These are phyloP conservation scores for Botrytis pseudocinerea DNA, from an alignment of 2,329 filamentous ascomycete genomes.

Conservation along the genomic window DNA sequence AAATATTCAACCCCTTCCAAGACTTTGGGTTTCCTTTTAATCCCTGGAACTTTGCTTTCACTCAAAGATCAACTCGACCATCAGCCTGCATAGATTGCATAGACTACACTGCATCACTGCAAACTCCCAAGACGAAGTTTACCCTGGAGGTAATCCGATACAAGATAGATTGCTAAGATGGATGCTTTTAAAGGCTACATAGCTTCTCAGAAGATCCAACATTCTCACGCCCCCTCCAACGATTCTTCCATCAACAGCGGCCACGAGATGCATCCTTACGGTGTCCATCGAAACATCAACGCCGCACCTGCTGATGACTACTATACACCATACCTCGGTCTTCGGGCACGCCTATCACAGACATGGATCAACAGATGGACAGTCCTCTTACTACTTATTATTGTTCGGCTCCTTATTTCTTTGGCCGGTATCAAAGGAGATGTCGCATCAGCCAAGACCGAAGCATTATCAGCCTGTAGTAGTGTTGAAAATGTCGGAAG, in stretches of 20 bases:
- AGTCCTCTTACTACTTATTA: constrained; percentile 79
- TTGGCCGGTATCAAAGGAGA: constrained; percentile 71
- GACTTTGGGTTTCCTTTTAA: not conserved
- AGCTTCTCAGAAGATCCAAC: constrained; percentile 37
- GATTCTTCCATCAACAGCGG: constrained; percentile 42
- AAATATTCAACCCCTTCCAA: not conserved
- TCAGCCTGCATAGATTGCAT: constrained; percentile 16
- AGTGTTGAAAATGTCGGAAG: constrained; percentile 92
- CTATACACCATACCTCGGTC: constrained; percentile 87
- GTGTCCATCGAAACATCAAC: constrained; percentile 19
- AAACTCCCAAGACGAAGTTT: not conserved
- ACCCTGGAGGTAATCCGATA: constrained; percentile 13
- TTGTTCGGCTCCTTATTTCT: constrained; percentile 77
- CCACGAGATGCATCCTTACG: constrained; percentile 39
- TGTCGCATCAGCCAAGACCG: constrained; percentile 71
- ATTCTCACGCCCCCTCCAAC: constrained; percentile 37
- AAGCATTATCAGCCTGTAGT: constrained; percentile 86
- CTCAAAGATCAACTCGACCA: constrained; percentile 13
- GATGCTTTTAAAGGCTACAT: constrained; percentile 37
- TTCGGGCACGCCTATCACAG: constrained; percentile 87
- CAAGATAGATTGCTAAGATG: constrained; percentile 38
- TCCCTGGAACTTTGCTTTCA: constrained; percentile 1
- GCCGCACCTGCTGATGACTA: constrained; percentile 55
- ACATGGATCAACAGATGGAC: constrained; percentile 99
- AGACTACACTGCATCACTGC: constrained; percentile 11